These are phyloP conservation scores for Linanthus parryae DNA, from an alignment of 148 eudicot genomes.

Conservation along the genomic window DNA sequence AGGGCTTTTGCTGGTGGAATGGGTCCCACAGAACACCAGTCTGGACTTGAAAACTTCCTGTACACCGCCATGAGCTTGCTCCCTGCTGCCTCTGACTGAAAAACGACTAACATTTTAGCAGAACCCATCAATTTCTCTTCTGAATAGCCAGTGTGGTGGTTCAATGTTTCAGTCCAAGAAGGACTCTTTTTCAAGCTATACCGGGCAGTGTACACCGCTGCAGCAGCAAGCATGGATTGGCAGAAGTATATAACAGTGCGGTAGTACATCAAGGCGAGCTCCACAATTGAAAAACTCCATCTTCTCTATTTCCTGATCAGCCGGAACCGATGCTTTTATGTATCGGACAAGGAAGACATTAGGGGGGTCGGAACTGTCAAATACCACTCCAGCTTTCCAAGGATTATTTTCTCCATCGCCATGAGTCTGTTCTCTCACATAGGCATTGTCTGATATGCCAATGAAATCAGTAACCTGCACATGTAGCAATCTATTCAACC, in stretches of 20 bases:
- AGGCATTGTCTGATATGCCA: too few species aligned
- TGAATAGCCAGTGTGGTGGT: slow-evolving; percentile 57
- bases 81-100: slow-evolving; percentile 46
- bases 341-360: too few species aligned
- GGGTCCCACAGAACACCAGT: slow-evolving; percentile 49
- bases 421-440: too few species aligned
- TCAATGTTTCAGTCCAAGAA: slow-evolving; percentile 70
- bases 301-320: slow-evolving; percentile 70
- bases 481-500: too few species aligned
- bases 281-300: slow-evolving; percentile 68
- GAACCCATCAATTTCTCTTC: slow-evolving; percentile 72
- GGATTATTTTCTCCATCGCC: too few species aligned
- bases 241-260: slow-evolving; percentile 25
- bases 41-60: slow-evolving; percentile 52
- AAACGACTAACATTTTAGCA: slow-evolving; percentile 54
- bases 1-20: slow-evolving; percentile 47
- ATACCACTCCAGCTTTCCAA: too few species aligned
- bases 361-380: too few species aligned
- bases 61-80: slow-evolving; percentile 48
- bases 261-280: slow-evolving; percentile 71
- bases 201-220: slow-evolving; percentile 83
- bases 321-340: too few species aligned
- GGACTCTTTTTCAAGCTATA: slow-evolving; percentile 55
- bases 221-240: slow-evolving; percentile 84
- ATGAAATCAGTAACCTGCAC: too few species aligned